A percentile compares a stretch with the other conserved stretches of the same genome.
Evolutionary conservation across 2,329 filamentous ascomycete genomes (phyloP).

Genomic region (Coniochaeta sp.): DNA sequence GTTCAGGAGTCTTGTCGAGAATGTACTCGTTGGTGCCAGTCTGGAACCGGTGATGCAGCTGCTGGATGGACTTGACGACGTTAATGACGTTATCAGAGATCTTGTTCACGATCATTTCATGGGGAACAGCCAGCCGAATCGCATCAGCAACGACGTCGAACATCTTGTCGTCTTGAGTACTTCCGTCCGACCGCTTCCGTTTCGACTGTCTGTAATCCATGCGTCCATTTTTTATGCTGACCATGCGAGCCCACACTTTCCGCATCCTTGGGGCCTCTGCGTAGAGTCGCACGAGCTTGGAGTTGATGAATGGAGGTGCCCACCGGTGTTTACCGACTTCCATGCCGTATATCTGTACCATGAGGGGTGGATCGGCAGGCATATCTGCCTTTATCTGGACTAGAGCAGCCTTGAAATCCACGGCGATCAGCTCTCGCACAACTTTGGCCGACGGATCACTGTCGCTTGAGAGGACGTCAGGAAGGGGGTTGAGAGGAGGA

Average conservation of each 20-base stretch:
- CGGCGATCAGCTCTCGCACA: slow-evolving; percentile 60
- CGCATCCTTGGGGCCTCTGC: slow-evolving; percentile 79
- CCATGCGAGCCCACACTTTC: slow-evolving; percentile 75
- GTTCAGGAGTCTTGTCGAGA: slow-evolving; percentile 76
- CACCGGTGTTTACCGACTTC: slow-evolving; percentile 82
- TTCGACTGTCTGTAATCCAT: slow-evolving; percentile 74
- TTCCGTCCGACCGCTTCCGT: slow-evolving; percentile 54
- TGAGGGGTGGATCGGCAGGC: slow-evolving; percentile 82
- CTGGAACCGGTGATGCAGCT: slow-evolving; percentile 88
- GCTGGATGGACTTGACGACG: slow-evolving; percentile 75
- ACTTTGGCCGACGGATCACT: slow-evolving; percentile 22
- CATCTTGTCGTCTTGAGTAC: slow-evolving; percentile 64
- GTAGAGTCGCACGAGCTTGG: slow-evolving; percentile 76
- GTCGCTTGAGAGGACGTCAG: slow-evolving; percentile 24
- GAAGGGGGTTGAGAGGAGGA: slow-evolving; percentile 12
- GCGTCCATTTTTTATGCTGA: slow-evolving; percentile 75
- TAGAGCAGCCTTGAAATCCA: slow-evolving; percentile 76
- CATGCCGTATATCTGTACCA: slow-evolving; percentile 80
- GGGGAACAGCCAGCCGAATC: slow-evolving; percentile 79
- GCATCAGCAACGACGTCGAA: slow-evolving; percentile 82
- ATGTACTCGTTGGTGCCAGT: slow-evolving; percentile 86
- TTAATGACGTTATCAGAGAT: slow-evolving; percentile 94
- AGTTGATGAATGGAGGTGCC: slow-evolving; percentile 73
- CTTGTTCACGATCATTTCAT: slow-evolving; percentile 81
- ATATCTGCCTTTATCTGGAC: slow-evolving; percentile 84